Conservation (phyloP, 305 asterid species). For the Fraxinus albicans region DNA sequence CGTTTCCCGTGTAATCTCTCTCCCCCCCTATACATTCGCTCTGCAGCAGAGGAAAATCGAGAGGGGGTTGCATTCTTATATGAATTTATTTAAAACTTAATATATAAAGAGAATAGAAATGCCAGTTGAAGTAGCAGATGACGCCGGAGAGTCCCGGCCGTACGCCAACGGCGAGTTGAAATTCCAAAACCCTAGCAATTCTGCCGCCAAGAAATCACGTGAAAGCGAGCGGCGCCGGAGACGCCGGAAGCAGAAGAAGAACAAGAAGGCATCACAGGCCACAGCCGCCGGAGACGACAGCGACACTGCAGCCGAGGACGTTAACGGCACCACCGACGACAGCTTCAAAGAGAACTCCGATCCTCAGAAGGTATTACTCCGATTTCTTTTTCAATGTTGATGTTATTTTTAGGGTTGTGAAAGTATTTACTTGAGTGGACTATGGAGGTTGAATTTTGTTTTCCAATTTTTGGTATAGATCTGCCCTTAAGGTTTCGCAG, state of each 20-base stretch:
- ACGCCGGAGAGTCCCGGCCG: constrained; percentile 30
- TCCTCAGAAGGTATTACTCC: constrained; percentile 58
- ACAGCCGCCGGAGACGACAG: constrained; percentile 50
- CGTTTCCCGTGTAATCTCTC: neutral
- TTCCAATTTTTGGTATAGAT: neutral
- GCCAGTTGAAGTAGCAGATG: constrained; percentile 66
- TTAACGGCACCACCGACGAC: constrained; percentile 41
- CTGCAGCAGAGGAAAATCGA: neutral
- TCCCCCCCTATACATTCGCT: neutral
- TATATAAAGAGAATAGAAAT: constrained; percentile 22
- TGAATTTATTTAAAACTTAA: neutral
- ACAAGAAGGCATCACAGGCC: constrained; percentile 38
- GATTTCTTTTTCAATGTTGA: neutral
- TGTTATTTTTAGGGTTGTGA: neutral
- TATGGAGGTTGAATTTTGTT: neutral
- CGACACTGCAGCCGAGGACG: constrained; percentile 52
- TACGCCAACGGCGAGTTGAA: constrained; percentile 57
- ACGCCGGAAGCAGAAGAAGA: constrained; percentile 90
- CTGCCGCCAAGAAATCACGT: constrained; percentile 58
- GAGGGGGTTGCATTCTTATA: neutral
- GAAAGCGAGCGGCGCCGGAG: constrained; percentile 81
- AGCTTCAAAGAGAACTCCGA: constrained; percentile 63
- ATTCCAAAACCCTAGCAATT: constrained; percentile 60
- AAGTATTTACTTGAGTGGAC: neutral
- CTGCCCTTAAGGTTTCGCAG: neutral